These are phyloP conservation scores for Cryptococcus maquisensis DNA, from an alignment of 1,284 basidiomycete species.

Conservation along the genomic window DNA sequence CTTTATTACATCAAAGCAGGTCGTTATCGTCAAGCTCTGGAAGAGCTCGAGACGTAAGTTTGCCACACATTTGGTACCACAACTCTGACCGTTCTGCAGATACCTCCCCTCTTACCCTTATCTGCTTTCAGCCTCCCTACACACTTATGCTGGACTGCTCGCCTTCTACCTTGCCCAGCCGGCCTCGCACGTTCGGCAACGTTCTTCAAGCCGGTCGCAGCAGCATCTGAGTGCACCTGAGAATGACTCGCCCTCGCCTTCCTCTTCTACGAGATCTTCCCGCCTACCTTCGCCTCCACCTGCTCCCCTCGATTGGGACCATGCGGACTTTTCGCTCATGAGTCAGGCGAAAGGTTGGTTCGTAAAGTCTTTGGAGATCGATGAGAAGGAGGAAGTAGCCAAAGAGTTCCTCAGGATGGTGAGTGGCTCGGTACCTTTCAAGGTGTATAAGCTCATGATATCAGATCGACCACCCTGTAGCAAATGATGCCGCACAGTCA, in stretches of 20 bases:
- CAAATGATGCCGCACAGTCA: constrained; percentile 1
- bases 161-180: constrained; percentile 55
- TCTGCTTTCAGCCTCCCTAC: constrained; percentile 69
- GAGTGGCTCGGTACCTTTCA: constrained; percentile 3
- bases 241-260: too few relatives aligned
- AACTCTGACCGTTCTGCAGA: too few relatives aligned
- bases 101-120: constrained; percentile 81
- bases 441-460: background rate
- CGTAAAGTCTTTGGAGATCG: constrained; percentile 28
- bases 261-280: too few relatives aligned
- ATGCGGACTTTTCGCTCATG: constrained; percentile 13
- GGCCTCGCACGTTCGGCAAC: too few relatives aligned
- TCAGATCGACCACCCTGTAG: background rate
- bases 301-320: background rate
- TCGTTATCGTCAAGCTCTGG: constrained; percentile 57
- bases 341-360: constrained; percentile 34
- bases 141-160: constrained; percentile 74
- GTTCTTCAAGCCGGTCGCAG: too few relatives aligned
- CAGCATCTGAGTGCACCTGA: too few relatives aligned
- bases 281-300: constrained; percentile 6
- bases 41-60: constrained; percentile 81
- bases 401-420: constrained; percentile 31
- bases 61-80: too few relatives aligned
- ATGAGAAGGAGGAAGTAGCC: constrained; percentile 26
- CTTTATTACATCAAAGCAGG: background rate